Base-by-base conservation (phyloP, 257 asterid species). In the Plantago major region DNA sequence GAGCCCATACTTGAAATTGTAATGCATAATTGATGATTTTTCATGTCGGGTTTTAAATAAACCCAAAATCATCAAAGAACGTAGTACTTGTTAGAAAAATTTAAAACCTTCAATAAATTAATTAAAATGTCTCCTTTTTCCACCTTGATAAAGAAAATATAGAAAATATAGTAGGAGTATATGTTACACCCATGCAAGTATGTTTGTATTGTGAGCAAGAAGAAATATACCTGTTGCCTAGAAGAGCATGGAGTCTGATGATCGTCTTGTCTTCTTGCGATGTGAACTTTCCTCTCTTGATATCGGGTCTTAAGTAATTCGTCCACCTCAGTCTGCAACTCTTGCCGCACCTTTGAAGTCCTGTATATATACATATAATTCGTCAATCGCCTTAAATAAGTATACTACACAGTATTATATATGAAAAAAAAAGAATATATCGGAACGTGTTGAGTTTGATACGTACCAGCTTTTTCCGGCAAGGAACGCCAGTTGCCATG, bases 401-500 rank as follows among this genome's bases (percentile, higher is more conserved):
- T 4, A 33, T 33, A 33, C 1, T 33, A 33, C n/a, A n/a, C n/a
- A n/a, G n/a, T n/a, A n/a, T n/a, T 33, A 4, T 0, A 33, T 4
- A 33, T 33, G 40, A 22, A 33, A 33, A 33, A 7, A 33, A 33
- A 33, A 33, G 6, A 33, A 33, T 1, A 33, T 2, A 22, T 22
- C 26, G 26, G 26, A 22, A 22, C 26, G 26, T 22, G n/a, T n/a
- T n/a, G 5, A 5, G 37, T 30, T 15, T 13, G n/a, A 59, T 10
- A 4, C 4, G 7, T 64, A 81, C 88, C 83, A 19, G 88, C 88
- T 82, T 79, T 76, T 1, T 74, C 26, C 0, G 83, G 85, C 68
- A 82, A 70, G 11, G 81, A 65, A 26, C 58, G 58, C 58, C 58
- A 53, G 9, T 37, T 53, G 0, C 58, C 58, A 26, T 53, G 58